phyloP scores from a whole-genome alignment of 2,329 filamentous ascomycete genomes.

The Monosporascus ibericus region DNA sequence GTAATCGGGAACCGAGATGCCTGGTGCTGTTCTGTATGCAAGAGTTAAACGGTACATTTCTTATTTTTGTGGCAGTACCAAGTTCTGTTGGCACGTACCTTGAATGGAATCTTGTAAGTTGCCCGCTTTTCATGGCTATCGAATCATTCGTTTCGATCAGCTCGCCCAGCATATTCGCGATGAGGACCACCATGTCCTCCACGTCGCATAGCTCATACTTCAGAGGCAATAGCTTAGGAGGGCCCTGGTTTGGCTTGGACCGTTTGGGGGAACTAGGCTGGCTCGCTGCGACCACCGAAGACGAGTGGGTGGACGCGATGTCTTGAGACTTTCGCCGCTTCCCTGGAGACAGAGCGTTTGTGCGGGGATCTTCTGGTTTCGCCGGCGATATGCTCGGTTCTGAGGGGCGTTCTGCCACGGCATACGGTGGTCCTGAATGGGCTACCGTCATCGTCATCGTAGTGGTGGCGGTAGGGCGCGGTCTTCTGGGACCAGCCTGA shows the following conservation, averaged over 20 bases:
- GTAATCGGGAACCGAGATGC: conserved; percentile 92
- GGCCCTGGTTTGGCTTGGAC: conserved; percentile 40
- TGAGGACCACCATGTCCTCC: conserved; percentile 82
- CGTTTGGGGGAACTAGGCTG: conserved; percentile 44
- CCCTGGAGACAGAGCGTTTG: conserved; percentile 27
- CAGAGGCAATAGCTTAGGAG: conserved; percentile 57
- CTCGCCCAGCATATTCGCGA: conserved; percentile 93
- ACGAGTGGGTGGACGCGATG: conserved; percentile 21
- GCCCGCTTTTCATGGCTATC: conserved; percentile 76
- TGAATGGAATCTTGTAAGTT: conserved; percentile 91
- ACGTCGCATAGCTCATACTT: conserved; percentile 77
- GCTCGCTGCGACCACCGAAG: conserved; percentile 23
- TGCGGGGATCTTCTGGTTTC: conserved; percentile 6
- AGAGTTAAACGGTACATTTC: conserved; percentile 5
- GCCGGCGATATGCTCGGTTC: conserved; percentile 18
- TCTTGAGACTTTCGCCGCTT: conserved; percentile 42
- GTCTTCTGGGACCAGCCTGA: conserved; percentile 19
- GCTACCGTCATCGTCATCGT: conserved; percentile 8
- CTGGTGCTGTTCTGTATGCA: conserved; percentile 57
- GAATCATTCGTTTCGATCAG: conserved; percentile 89
- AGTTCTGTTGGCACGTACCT: conserved; percentile 47
- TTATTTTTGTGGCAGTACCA: neutral
- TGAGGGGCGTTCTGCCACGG: conserved; percentile 16
- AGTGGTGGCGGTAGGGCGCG: conserved; percentile 12
- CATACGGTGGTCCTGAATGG: conserved; percentile 9